Evolutionary conservation across 306 rosid genomes (phyloP).

Genomic region (Phaseolus lunatus): DNA sequence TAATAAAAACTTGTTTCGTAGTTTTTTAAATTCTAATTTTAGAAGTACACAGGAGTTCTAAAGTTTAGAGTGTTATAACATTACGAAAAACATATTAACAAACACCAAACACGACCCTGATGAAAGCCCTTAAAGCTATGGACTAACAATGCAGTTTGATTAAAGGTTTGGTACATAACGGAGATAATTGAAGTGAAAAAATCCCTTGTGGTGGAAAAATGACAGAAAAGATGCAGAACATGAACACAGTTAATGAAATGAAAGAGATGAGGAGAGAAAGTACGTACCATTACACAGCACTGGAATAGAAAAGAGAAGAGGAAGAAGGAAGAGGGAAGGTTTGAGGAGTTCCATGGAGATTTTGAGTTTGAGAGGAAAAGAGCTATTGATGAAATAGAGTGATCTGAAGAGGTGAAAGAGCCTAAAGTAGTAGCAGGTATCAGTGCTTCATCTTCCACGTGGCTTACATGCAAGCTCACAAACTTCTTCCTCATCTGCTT

Average conservation of each 20-base stretch:
- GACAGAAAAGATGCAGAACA: neutral
- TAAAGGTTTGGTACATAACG: neutral
- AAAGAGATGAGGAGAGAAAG: neutral
- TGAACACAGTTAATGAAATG: neutral
- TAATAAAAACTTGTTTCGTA: too few relatives aligned
- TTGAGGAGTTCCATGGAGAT: constrained; percentile 49
- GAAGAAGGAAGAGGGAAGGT: constrained; percentile 40
- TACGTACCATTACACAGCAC: constrained; percentile 41
- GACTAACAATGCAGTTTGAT: neutral
- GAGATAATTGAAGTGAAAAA: neutral
- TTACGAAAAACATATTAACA: too few relatives aligned
- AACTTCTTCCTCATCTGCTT: neutral
- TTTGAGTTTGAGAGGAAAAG: neutral
- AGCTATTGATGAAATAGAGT: neutral
- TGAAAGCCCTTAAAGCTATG: too few relatives aligned
- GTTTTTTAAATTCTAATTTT: too few relatives aligned
- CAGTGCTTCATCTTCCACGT: constrained; percentile 50
- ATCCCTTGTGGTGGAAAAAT: neutral
- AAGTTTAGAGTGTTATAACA: too few relatives aligned
- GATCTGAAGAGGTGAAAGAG: neutral
- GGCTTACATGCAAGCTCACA: constrained; percentile 59
- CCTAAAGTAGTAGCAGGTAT: constrained; percentile 46
- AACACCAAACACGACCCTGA: too few relatives aligned
- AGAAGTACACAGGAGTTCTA: too few relatives aligned
- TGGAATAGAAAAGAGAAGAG: constrained; percentile 33